Conservation (phyloP, 2,329 filamentous ascomycete species). For the Pestalotiopsis fici region DNA sequence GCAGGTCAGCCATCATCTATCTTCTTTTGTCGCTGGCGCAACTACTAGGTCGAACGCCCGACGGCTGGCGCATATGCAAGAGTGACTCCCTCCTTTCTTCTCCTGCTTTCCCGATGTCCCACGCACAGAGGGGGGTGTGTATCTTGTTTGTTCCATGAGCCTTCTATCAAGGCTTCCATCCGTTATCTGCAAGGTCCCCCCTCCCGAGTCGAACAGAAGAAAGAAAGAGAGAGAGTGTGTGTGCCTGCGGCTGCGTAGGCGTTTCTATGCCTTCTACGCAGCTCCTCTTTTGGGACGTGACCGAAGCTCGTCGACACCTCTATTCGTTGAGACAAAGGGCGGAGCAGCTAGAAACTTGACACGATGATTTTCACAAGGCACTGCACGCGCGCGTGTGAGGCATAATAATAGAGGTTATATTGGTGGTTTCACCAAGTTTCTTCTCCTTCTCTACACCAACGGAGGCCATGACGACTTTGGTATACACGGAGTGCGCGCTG, state of each 20-base stretch:
- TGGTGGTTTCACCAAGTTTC: not conserved
- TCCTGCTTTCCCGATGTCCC: not conserved
- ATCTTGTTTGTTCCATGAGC: conserved; percentile 10
- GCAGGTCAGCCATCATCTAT: not conserved
- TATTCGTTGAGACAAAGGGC: conserved; percentile 10
- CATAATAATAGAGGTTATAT: not conserved
- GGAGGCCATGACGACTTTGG: not conserved
- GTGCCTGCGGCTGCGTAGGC: conserved; percentile 6
- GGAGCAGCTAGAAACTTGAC: conserved; percentile 14
- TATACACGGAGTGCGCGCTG: not conserved
- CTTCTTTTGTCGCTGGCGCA: not conserved
- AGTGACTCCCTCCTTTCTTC: not conserved
- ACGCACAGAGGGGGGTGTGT: not conserved
- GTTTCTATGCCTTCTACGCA: conserved; percentile 27
- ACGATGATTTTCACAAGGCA: conserved; percentile 6
- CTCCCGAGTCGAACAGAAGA: not conserved
- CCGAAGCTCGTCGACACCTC: conserved; percentile 15
- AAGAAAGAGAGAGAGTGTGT: not conserved
- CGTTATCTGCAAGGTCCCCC: conserved; percentile 27
- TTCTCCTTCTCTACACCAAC: not conserved
- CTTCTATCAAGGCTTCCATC: conserved; percentile 33
- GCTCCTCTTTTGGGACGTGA: conserved; percentile 30
- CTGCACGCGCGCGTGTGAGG: not conserved
- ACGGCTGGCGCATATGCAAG: conserved; percentile 3
- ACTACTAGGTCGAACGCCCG: not conserved